Base-by-base conservation (phyloP, 2,329 filamentous ascomycete species). In the Colletotrichum sp. region DNA sequence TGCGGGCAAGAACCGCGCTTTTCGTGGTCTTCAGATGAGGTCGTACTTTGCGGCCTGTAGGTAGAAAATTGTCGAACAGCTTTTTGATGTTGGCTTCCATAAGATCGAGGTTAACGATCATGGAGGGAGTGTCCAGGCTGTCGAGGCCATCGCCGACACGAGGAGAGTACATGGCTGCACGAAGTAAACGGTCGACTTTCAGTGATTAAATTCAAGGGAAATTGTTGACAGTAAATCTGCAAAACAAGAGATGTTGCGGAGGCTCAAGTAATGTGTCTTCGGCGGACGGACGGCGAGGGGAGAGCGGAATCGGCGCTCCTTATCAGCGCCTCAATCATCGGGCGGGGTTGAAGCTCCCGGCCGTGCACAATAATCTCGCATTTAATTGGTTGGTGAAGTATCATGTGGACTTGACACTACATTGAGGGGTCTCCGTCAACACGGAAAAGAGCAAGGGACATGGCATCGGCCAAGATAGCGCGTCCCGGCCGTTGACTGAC, bases 11-110 rank as follows among this genome's bases (percentile, higher is more conserved):
- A 21, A 84, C 80, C 26, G 85, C 85, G 55, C 86, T 88, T 79
- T 90, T 90, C 67, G 87, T 89, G 6, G 89, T 90, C 78, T 90
- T 90, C n/a, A 89, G 84, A 71, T 90, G 89, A 0, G 89, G 89
- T 3, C 89, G 86, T 76, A 90, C 87, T 70, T 82, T 80, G 26
- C 86, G 78, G 1, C 87, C 87, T 0, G 87, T 87, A 8, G 88
- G 87, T 0, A 88, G 82, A 0, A 90, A 86, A 9, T 81, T 82
- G 15, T 80, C 79, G 80, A 90, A 86, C 13, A 90, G 84, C 39
- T 86, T 88, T 13, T 82, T 77, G 77, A 90, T 87, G 80, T 90
- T 90, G 77, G 82, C 77, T 74, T 90, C 88, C 87, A 90, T 89
- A 6, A 88, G 80, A 72, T 88, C 85, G 12, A 90, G 85, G 68